phyloP scores from a whole-genome alignment of 2,329 filamentous ascomycete genomes.

The Purpureocillium lavendulum region DNA sequence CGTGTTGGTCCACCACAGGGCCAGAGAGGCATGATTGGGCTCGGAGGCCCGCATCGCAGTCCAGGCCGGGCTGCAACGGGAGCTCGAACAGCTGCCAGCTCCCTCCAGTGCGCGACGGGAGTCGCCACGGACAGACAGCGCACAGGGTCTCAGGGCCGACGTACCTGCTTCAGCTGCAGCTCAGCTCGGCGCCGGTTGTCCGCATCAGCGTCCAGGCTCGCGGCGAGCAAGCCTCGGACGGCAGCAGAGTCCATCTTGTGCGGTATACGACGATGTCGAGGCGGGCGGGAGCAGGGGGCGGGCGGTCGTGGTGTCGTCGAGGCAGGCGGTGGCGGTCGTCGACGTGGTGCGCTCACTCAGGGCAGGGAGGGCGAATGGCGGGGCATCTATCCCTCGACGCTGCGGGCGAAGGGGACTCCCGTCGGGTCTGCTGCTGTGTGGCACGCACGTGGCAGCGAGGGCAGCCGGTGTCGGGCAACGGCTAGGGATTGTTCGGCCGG shows the following conservation, averaged over 20 bases:
- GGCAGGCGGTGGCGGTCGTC: not conserved
- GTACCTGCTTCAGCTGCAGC: slow-evolving; percentile 73
- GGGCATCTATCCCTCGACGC: slow-evolving; percentile 2
- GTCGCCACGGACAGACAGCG: not conserved
- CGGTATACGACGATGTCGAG: slow-evolving; percentile 1
- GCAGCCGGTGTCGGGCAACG: not conserved
- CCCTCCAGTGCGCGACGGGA: not conserved
- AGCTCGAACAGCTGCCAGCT: not conserved
- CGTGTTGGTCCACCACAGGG: not conserved
- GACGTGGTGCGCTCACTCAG: slow-evolving; percentile 2
- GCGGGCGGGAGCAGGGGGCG: not conserved
- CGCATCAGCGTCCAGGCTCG: slow-evolving; percentile 66
- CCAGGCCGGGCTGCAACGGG: not conserved
- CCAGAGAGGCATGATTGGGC: slow-evolving; percentile 1
- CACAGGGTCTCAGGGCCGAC: slow-evolving; percentile 15
- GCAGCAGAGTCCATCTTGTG: slow-evolving; percentile 61
- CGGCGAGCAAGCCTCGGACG: slow-evolving; percentile 68
- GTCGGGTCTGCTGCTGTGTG: not conserved
- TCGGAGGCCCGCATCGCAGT: slow-evolving; percentile 1
- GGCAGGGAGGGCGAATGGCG: slow-evolving; percentile 3
- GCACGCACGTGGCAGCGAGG: not conserved
- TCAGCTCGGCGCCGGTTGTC: slow-evolving; percentile 71
- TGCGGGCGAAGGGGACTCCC: not conserved
- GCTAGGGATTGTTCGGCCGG: not conserved
- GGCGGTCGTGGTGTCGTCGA: not conserved